Conservation (phyloP, 2,329 filamentous ascomycete species). For the Apiospora malaysiana region DNA sequence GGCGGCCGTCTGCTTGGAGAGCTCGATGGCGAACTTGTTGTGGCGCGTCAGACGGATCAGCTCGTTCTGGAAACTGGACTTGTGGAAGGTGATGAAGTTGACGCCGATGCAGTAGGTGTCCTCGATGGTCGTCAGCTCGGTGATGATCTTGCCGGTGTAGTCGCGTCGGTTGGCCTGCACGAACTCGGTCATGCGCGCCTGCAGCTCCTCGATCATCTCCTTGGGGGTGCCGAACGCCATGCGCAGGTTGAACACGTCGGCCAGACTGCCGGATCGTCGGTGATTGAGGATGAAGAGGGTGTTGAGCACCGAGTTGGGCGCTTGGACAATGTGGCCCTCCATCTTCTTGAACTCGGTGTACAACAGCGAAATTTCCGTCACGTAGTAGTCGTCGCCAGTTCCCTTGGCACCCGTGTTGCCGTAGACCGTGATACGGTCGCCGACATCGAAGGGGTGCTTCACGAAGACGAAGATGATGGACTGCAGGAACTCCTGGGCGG, state of each 20-base stretch:
- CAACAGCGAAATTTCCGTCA: slow-evolving; percentile 89
- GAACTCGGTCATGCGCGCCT: slow-evolving; percentile 81
- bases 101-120: slow-evolving; percentile 86
- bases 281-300: slow-evolving; percentile 95
- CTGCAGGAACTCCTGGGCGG: slow-evolving; percentile 92
- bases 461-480: slow-evolving; percentile 95
- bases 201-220: slow-evolving; percentile 80
- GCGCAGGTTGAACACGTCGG: slow-evolving; percentile 82
- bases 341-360: slow-evolving; percentile 99
- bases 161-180: slow-evolving; percentile 87
- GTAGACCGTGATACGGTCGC: slow-evolving; percentile 90
- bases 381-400: slow-evolving; percentile 91
- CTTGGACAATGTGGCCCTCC: slow-evolving; percentile 95
- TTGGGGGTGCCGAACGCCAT: slow-evolving; percentile 89
- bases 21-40: slow-evolving; percentile 91
- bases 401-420: slow-evolving; percentile 82
- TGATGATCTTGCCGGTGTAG: slow-evolving; percentile 84
- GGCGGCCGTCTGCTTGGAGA: slow-evolving; percentile 85
- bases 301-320: slow-evolving; percentile 92
- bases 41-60: slow-evolving; percentile 85
- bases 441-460: slow-evolving; percentile 97
- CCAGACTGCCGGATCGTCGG: slow-evolving; percentile 84
- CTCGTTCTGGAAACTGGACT: slow-evolving; percentile 96
- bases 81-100: slow-evolving; percentile 97
- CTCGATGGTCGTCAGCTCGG: slow-evolving; percentile 78